Evolutionary conservation across 495 filamentous ascomycete species (phyloP).

Genomic region (Talaromyces ruber): DNA sequence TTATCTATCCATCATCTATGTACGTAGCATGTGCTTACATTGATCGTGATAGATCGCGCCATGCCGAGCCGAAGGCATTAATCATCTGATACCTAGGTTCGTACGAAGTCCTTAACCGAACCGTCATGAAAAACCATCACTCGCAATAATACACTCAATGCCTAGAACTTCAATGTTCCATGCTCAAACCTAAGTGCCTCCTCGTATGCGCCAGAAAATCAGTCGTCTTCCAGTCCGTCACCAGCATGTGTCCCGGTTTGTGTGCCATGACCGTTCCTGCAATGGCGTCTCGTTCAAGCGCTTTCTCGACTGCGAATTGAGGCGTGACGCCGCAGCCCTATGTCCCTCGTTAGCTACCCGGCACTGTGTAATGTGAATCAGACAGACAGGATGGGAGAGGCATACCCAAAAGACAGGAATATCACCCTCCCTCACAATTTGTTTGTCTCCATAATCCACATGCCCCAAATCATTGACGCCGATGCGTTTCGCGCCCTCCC

Average conservation of each 20-base stretch:
- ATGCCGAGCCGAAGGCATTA: not conserved
- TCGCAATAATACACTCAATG: not conserved
- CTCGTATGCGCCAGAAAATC: not conserved
- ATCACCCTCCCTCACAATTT: constrained; percentile 23
- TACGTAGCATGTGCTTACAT: not conserved
- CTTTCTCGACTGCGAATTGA: constrained; percentile 45
- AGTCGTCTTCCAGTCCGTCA: constrained; percentile 28
- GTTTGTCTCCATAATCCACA: constrained; percentile 38
- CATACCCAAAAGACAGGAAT: constrained; percentile 43
- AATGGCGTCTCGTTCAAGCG: constrained; percentile 18
- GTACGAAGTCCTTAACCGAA: not conserved
- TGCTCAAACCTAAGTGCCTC: not conserved
- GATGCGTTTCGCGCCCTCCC: constrained; percentile 36
- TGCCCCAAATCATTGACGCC: constrained; percentile 36
- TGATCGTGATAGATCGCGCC: not conserved
- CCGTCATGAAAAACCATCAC: no score
- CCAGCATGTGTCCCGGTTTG: constrained; percentile 47
- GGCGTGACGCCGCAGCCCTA: constrained; percentile 51
- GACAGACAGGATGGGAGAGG: not conserved
- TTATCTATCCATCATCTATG: no score
- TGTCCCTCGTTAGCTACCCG: not conserved
- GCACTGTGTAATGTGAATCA: no score
- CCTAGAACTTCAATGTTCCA: not conserved
- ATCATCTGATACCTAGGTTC: not conserved
- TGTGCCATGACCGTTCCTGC: constrained; percentile 44